Percentiles rank a stretch among this genome's conserved stretches.
Evolutionary conservation across 2,329 filamentous ascomycete genomes (phyloP).

Genomic region (Cercospora sesami): DNA sequence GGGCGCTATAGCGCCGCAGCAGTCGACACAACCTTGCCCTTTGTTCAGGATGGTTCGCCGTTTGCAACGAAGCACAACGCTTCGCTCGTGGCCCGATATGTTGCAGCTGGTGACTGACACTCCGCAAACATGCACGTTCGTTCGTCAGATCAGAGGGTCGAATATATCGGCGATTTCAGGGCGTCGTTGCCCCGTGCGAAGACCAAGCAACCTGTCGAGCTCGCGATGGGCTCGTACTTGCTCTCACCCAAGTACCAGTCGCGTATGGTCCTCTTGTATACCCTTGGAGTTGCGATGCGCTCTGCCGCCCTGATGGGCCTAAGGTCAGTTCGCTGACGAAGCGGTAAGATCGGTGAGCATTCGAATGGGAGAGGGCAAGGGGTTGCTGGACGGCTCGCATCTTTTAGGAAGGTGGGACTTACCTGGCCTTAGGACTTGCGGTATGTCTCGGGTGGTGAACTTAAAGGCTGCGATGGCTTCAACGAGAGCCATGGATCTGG

Average conservation of each 20-base stretch:
- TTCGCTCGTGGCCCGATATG: background rate
- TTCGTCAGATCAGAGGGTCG: background rate
- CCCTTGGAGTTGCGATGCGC: background rate
- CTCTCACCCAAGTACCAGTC: background rate
- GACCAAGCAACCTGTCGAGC: background rate
- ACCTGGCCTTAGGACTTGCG: background rate
- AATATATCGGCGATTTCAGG: background rate
- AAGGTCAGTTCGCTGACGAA: background rate
- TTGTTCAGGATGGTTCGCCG: background rate
- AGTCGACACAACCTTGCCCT: background rate
- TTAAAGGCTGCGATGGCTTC: background rate
- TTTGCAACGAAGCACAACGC: background rate
- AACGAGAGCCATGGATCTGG: background rate
- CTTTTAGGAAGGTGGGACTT: background rate
- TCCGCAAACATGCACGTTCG: background rate
- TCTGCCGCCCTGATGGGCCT: background rate
- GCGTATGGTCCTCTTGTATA: background rate
- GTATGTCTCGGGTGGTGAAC: conserved; percentile 3
- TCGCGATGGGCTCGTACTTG: background rate
- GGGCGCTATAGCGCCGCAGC: background rate
- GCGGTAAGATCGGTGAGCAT: background rate
- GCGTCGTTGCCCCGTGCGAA: background rate
- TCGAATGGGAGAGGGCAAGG: background rate
- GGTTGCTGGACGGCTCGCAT: background rate
- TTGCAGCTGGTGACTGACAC: background rate